phyloP scores from a whole-genome alignment of 306 rosid genomes.

The Hippophae tibetana region DNA sequence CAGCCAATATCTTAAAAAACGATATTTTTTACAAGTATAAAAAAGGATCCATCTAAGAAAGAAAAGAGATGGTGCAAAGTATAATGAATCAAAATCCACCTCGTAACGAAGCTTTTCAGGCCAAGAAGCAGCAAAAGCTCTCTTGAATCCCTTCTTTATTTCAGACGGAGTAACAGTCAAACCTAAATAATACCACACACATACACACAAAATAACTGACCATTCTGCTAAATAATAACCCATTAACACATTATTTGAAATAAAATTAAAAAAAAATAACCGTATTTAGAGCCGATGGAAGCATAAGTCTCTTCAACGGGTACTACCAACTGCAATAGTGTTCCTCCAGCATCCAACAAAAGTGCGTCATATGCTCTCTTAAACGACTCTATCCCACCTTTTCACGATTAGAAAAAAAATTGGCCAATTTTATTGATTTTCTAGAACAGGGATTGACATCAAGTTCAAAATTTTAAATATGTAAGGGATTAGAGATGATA shows the following conservation, averaged over 20 bases:
- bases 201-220: background rate
- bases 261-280: conserved; percentile 18
- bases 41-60: background rate
- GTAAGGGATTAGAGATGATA: conserved; percentile 5
- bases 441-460: no score
- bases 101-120: conserved; percentile 82
- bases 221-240: background rate
- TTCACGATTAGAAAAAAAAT: background rate
- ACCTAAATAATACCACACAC: conserved; percentile 31
- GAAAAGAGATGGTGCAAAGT: background rate
- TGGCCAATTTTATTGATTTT: background rate
- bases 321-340: conserved; percentile 69
- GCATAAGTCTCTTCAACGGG: conserved; percentile 78
- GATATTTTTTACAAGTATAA: background rate
- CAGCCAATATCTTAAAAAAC: background rate
- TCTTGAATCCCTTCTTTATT: conserved; percentile 78
- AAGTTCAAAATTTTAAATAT: background rate
- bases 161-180: conserved; percentile 51
- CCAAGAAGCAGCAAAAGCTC: conserved; percentile 82
- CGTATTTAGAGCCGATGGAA: conserved; percentile 61
- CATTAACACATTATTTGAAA: background rate
- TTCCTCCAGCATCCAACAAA: conserved; percentile 92
- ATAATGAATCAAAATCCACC: conserved; percentile 29
- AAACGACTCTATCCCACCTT: conserved; percentile 15
- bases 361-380: conserved; percentile 56